Evolutionary conservation across 2,329 filamentous ascomycete species (phyloP).

Genomic region (Diaporthe sp.): DNA sequence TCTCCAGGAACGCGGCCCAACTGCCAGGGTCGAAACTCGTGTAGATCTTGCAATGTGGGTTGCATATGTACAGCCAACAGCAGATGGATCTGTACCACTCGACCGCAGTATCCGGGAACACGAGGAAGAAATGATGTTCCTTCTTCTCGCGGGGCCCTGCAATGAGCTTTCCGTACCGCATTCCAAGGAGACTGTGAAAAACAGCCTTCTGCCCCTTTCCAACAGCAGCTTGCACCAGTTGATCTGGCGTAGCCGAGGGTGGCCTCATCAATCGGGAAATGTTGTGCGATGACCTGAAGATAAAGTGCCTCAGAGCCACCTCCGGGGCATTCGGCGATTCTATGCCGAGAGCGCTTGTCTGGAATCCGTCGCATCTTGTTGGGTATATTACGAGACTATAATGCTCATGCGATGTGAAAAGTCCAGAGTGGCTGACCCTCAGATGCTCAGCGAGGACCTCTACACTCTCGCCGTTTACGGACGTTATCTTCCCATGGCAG

Average conservation of each 20-base stretch:
- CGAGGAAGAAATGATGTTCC: constrained; percentile 55
- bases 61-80: constrained; percentile 55
- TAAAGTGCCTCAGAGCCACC: constrained; percentile 47
- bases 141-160: constrained; percentile 22
- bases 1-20: constrained; percentile 57
- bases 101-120: constrained; percentile 55
- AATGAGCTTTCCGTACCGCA: constrained; percentile 24
- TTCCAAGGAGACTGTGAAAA: constrained; percentile 23
- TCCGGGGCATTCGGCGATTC: constrained; percentile 31
- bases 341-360: constrained; percentile 35
- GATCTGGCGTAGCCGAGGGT: neutral
- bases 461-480: constrained; percentile 8
- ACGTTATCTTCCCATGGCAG: constrained; percentile 41
- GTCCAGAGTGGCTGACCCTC: constrained; percentile 46
- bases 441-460: constrained; percentile 47
- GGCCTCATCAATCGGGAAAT: constrained; percentile 23
- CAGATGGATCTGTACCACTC: constrained; percentile 51
- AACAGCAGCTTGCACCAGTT: neutral
- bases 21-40: constrained; percentile 53
- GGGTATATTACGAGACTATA: constrained; percentile 55
- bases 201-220: constrained; percentile 10
- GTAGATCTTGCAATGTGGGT: constrained; percentile 54
- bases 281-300: constrained; percentile 46
- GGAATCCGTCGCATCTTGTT: constrained; percentile 48
- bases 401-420: constrained; percentile 45